Conservation (phyloP, 306 rosid genomes). For the Leucaena leucocephala region DNA sequence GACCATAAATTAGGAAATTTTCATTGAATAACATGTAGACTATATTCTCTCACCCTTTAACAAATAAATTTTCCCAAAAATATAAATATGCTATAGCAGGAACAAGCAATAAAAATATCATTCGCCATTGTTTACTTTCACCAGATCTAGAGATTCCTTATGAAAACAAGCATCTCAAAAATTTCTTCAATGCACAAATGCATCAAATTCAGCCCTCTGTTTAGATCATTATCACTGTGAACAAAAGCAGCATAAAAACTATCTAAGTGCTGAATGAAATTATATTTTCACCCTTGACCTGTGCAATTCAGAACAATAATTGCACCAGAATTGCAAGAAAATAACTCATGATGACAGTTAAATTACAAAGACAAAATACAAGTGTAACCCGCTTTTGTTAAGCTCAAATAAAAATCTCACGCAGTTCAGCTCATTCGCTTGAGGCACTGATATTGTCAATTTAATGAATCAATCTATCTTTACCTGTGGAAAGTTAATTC, state of each 20-base stretch:
- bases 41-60: conserved; percentile 12
- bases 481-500: conserved; percentile 85
- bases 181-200: neutral
- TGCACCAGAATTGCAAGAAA: neutral
- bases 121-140: neutral
- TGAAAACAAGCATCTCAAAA: neutral
- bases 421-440: neutral
- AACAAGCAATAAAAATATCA: neutral
- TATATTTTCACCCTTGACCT: neutral
- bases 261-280: neutral
- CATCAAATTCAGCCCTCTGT: neutral
- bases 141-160: neutral
- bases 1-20: conserved; percentile 8
- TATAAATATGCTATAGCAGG: neutral
- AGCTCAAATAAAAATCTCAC: neutral
- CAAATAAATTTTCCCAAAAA: neutral
- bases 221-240: no score
- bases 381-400: neutral
- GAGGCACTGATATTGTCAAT: conserved; percentile 28
- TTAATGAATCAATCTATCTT: conserved; percentile 22
- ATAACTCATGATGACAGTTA: neutral
- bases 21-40: conserved; percentile 1
- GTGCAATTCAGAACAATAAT: neutral
- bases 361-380: neutral
- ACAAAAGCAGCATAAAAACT: neutral